Evolutionary conservation across 768 basidiomycete genomes (phyloP).

Genomic region (Collybiopsis confluens): DNA sequence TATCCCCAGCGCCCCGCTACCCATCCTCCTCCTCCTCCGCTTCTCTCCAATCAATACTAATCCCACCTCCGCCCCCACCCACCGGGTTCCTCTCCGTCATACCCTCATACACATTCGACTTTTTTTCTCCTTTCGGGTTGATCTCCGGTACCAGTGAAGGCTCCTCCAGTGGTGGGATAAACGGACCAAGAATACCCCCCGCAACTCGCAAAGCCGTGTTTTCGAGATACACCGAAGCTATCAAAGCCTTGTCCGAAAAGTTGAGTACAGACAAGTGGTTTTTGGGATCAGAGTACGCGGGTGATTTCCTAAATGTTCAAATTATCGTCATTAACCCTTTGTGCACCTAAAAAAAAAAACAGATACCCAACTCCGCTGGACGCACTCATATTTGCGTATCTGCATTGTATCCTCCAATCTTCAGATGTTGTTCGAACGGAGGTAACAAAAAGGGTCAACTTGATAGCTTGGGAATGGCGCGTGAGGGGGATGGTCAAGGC

Average conservation of each 20-base stretch:
- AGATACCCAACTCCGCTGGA: conserved; percentile 79
- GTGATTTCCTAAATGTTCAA: neutral
- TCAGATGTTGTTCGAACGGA: conserved; percentile 47
- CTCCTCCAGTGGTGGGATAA: too few species aligned
- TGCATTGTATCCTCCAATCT: conserved; percentile 59
- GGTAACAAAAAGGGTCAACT: conserved; percentile 67
- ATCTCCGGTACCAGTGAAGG: conserved; percentile 41
- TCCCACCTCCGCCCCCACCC: conserved; percentile 64
- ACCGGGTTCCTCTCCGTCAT: conserved; percentile 65
- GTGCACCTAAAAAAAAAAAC: neutral
- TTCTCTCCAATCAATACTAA: conserved; percentile 46
- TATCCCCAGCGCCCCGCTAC: conserved; percentile 26
- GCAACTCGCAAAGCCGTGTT: conserved; percentile 33
- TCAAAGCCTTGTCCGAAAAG: conserved; percentile 68
- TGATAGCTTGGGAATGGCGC: conserved; percentile 75
- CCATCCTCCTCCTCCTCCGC: conserved; percentile 17
- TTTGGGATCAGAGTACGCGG: conserved; percentile 62
- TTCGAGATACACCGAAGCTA: conserved; percentile 65
- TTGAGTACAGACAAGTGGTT: conserved; percentile 80
- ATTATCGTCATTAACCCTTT: too few species aligned
- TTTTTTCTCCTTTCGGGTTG: conserved; percentile 1
- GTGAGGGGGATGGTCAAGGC: conserved; percentile 56
- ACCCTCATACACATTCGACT: conserved; percentile 25
- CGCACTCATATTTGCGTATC: conserved; percentile 78
- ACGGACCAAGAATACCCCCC: conserved; percentile 36